A percentile compares a stretch with the other conserved stretches of the same genome.
phyloP scores from a whole-genome alignment of 768 basidiomycete species.

The Wakefieldia striispora region DNA sequence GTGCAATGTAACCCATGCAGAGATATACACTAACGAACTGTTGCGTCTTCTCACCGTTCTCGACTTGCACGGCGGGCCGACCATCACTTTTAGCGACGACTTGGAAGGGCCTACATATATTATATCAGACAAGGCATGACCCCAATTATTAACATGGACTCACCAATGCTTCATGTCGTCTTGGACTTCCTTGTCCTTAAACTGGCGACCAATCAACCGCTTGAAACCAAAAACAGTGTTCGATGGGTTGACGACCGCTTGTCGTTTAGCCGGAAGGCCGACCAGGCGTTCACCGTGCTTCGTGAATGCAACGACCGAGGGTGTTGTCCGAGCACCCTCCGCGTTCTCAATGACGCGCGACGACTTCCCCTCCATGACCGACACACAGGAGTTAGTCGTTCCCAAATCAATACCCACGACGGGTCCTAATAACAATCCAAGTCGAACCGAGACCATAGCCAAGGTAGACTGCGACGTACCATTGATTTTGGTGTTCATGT shows the following conservation, averaged over 20 bases:
- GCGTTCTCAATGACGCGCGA: slow-evolving; percentile 96
- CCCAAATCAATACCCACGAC: slow-evolving; percentile 98
- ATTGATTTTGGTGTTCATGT: slow-evolving; percentile 94
- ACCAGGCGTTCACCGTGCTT: slow-evolving; percentile 97
- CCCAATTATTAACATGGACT: slow-evolving; percentile 14
- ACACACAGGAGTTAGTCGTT: slow-evolving; percentile 88
- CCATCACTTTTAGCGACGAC: slow-evolving; percentile 71
- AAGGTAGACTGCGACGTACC: slow-evolving; percentile 44
- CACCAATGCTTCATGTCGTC: slow-evolving; percentile 86
- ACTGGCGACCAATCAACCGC: slow-evolving; percentile 92
- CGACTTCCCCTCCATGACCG: slow-evolving; percentile 94
- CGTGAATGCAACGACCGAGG: slow-evolving; percentile 97
- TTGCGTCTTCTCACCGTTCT: slow-evolving; percentile 82
- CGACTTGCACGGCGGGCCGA: slow-evolving; percentile 79
- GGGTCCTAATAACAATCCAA: slow-evolving; percentile 49
- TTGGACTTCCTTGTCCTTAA: slow-evolving; percentile 90
- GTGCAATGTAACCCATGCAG: background rate
- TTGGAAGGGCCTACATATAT: slow-evolving; percentile 70
- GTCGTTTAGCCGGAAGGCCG: slow-evolving; percentile 95
- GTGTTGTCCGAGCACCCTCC: slow-evolving; percentile 96
- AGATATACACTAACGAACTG: slow-evolving; percentile 57
- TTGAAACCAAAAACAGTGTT: slow-evolving; percentile 96
- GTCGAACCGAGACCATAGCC: background rate
- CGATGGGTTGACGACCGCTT: slow-evolving; percentile 91
- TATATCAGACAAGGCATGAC: background rate